phyloP scores from a whole-genome alignment of 148 eudicot species.

The Beta vulgaris region DNA sequence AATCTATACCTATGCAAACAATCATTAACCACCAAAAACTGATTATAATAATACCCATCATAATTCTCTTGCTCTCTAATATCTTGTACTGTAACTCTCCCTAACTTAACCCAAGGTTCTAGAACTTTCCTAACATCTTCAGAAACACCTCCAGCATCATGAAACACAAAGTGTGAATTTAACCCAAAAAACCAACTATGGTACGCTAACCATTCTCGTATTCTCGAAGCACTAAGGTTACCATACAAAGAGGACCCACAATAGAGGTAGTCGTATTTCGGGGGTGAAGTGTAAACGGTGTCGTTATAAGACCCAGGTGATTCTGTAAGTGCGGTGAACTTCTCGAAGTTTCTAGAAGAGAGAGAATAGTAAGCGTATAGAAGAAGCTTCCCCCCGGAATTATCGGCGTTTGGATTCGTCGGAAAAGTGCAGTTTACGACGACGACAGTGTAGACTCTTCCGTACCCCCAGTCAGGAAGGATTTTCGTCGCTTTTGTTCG shows the following conservation, averaged over 20 bases:
- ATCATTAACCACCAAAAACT: conserved; percentile 60
- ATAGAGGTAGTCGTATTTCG: conserved; percentile 45
- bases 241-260: conserved; percentile 65
- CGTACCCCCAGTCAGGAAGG: conserved; percentile 75
- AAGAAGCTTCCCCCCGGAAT: conserved; percentile 43
- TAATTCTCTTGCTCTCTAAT: conserved; percentile 47
- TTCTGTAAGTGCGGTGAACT: conserved; percentile 48
- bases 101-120: conserved; percentile 52
- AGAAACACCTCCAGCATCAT: conserved; percentile 59
- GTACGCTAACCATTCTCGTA: conserved; percentile 69
- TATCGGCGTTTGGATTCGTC: conserved; percentile 26
- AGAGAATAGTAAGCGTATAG: conserved; percentile 50
- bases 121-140: conserved; percentile 43
- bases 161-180: conserved; percentile 53
- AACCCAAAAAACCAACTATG: conserved; percentile 51
- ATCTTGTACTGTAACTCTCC: conserved; percentile 51
- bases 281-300: conserved; percentile 19
- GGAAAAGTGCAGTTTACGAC: conserved; percentile 55
- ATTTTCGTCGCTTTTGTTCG: conserved; percentile 43
- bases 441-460: conserved; percentile 55
- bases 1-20: conserved; percentile 47
- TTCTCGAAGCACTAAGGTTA: conserved; percentile 35
- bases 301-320: conserved; percentile 29
- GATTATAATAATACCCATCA: conserved; percentile 64
- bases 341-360: conserved; percentile 36